Conservation (phyloP, 176 grass and related monocot genomes). For the Poa annua region DNA sequence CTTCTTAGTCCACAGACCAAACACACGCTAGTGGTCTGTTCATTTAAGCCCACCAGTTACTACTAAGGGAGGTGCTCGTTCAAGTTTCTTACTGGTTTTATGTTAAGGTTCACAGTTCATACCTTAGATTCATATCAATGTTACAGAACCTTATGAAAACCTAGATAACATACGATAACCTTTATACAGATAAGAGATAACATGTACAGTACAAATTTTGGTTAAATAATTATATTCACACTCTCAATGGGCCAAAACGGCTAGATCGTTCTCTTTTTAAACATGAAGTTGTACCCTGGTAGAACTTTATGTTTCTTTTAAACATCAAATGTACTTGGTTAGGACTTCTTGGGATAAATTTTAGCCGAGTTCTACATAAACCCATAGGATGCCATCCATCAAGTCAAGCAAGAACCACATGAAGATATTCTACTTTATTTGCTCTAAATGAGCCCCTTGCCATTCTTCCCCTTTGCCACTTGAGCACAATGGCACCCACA, state of each 20-base stretch:
- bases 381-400: neutral
- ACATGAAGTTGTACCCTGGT: neutral
- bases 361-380: neutral
- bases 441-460: neutral
- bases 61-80: neutral
- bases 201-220: neutral
- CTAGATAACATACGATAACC: neutral
- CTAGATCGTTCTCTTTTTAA: neutral
- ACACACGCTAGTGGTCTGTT: slow-evolving; percentile 4
- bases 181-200: slow-evolving; percentile 11
- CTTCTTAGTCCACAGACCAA: too few relatives aligned
- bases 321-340: neutral
- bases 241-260: neutral
- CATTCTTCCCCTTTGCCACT: neutral
- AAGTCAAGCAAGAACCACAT: neutral
- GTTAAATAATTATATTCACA: neutral
- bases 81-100: neutral
- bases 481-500: neutral
- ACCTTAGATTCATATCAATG: neutral
- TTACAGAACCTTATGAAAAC: slow-evolving; percentile 15
- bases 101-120: neutral
- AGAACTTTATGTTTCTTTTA: neutral
- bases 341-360: neutral
- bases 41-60: slow-evolving; percentile 2
- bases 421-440: neutral